phyloP scores from a whole-genome alignment of 805 yeast species.

The Candida quercuum region DNA sequence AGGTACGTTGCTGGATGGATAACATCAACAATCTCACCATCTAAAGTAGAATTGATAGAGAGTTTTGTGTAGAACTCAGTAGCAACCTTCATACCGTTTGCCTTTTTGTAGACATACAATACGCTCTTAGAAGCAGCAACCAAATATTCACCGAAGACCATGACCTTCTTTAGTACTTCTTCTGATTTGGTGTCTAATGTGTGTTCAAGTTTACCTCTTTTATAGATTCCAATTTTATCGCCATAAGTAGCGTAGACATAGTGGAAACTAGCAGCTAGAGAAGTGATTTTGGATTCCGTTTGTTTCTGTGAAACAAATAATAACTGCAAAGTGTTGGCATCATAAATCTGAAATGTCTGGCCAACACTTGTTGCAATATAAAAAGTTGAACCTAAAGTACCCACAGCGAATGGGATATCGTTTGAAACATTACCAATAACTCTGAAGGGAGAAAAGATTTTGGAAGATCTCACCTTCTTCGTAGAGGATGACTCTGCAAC shows the following conservation, averaged over 20 bases:
- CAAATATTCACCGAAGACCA: conserved; percentile 74
- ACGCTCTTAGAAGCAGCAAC: conserved; percentile 48
- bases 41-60: conserved; percentile 42
- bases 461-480: conserved; percentile 32
- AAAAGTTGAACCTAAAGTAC: conserved; percentile 83
- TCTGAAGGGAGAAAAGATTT: conserved; percentile 80
- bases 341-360: conserved; percentile 84
- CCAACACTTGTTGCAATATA: conserved; percentile 90
- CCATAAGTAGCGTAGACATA: conserved; percentile 76
- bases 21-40: conserved; percentile 66
- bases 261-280: conserved; percentile 77
- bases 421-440: conserved; percentile 90
- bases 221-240: conserved; percentile 67
- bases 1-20: conserved; percentile 88
- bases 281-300: conserved; percentile 63
- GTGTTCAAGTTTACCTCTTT: conserved; percentile 64
- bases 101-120: conserved; percentile 51
- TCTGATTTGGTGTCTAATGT: conserved; percentile 28
- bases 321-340: conserved; percentile 79
- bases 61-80: conserved; percentile 68
- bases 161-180: conserved; percentile 40
- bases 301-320: conserved; percentile 81
- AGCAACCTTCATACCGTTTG: conserved; percentile 37
- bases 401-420: conserved; percentile 78
- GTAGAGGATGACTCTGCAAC: conserved; percentile 2